Base-by-base conservation (phyloP, 2,329 filamentous ascomycete genomes). In the Podosphaera xanthii region DNA sequence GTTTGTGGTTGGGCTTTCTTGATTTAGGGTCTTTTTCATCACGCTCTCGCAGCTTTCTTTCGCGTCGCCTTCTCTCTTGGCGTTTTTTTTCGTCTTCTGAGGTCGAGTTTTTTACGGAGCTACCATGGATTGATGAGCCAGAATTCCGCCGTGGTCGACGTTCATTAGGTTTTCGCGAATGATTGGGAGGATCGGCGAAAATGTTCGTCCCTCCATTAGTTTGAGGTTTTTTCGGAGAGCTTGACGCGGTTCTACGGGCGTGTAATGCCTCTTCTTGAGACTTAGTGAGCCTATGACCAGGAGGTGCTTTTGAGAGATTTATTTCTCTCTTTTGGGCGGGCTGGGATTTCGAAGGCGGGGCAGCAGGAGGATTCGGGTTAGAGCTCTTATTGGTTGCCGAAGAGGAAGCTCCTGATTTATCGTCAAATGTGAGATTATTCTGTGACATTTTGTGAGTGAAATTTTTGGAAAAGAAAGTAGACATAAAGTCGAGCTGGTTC, bases 51-150 rank as follows among this genome's bases (percentile, higher is more conserved):
- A 65, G 65, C 58, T 66, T 77, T 75, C 77, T 75, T 60, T 79
- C 71, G 48, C 75, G 73, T 63, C 72, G 71, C 63, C 75, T 72
- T 55, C 75, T 73, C 59, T 80, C 78, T 52, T 78, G 76, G 31
- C 81, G 77, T 64, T 79, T 81, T 66, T 72, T 78, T 71, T 77
- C 75, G 65, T 80, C 78, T 33, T 83, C 77, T 50, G 78, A 79
- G 56, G 66, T 63, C 60, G 82, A 71, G 4, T 77, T 76, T 67
- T 77, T 81, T 65, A 81, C 71, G 58, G 74, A 72, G 35, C 63
- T 63, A 22, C 80, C 82, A 66, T 83, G 73, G 53, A 87, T 73
- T 0, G 87, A 91, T 0, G 86, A 87, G 60, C 91, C 87, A 2
- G 87, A 91, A 69, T 90, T 89, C 65, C 87, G 80, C 65, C 86